A percentile compares a stretch with the other conserved stretches of the same genome.
Conservation (phyloP, 352 stramenopile species). For the Phytophthora agathidicida region DNA sequence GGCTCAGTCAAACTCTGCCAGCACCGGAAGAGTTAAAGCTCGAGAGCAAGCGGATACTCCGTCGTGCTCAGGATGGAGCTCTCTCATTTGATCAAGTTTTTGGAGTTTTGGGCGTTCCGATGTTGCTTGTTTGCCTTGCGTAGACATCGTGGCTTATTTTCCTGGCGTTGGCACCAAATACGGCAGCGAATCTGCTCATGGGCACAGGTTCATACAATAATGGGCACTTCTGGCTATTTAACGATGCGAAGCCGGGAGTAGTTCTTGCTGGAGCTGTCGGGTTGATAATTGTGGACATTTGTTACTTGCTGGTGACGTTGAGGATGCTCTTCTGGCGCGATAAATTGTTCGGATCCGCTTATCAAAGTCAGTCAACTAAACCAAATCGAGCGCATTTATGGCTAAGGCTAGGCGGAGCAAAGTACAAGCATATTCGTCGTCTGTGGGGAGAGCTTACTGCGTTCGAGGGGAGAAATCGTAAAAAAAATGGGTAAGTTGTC, state of each 20-base stretch:
- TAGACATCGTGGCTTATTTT: conserved; percentile 28
- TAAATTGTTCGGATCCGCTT: not conserved
- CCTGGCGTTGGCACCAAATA: conserved; percentile 19
- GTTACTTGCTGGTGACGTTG: conserved; percentile 11
- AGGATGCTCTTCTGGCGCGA: conserved; percentile 22
- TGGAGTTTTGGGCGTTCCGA: conserved; percentile 17
- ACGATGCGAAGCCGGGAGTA: conserved; percentile 5
- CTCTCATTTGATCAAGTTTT: conserved; percentile 5
- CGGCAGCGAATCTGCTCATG: conserved; percentile 28
- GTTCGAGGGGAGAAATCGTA: conserved; percentile 27
- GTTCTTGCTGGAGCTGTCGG: conserved; percentile 1
- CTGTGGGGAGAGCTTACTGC: conserved; percentile 22
- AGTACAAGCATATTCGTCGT: not conserved
- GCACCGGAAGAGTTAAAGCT: too few species aligned
- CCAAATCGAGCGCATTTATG: not conserved
- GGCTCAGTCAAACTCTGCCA: too few species aligned
- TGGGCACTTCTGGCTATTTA: conserved; percentile 29
- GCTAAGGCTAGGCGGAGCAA: not conserved
- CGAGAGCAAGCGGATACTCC: not conserved
- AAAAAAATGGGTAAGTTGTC: conserved; percentile 25
- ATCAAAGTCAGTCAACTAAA: not conserved
- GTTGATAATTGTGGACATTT: conserved; percentile 3
- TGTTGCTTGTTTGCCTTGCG: conserved; percentile 16
- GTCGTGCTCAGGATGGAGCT: not conserved
- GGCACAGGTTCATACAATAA: conserved; percentile 21